Evolutionary conservation across 2,329 filamentous ascomycete species (phyloP).

Genomic region (Penicillium sclerotigenum): DNA sequence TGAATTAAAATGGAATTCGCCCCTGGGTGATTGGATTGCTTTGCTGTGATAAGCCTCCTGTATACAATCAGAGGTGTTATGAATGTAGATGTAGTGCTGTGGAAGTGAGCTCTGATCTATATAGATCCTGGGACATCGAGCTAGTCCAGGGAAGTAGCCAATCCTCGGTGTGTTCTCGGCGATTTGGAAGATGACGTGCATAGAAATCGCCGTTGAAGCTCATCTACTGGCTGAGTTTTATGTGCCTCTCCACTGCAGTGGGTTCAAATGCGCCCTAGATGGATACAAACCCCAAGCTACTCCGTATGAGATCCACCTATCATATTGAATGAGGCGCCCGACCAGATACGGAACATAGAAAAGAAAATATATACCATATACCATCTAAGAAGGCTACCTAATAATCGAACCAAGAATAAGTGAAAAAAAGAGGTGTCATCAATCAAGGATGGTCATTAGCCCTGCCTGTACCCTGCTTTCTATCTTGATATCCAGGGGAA

Average conservation of each 20-base stretch:
- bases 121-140: neutral
- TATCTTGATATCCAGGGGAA: slow-evolving; percentile 14
- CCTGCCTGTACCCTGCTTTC: slow-evolving; percentile 12
- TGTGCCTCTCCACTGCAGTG: neutral
- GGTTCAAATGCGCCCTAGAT: neutral
- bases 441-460: slow-evolving; percentile 21
- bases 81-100: neutral
- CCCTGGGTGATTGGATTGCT: neutral
- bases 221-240: neutral
- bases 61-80: neutral
- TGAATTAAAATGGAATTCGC: neutral
- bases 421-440: slow-evolving; percentile 15
- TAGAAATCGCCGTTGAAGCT: neutral
- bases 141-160: neutral
- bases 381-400: slow-evolving; percentile 5
- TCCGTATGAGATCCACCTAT: neutral
- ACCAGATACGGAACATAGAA: neutral
- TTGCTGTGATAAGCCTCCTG: neutral
- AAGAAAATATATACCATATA: slow-evolving; percentile 12
- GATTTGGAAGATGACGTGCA: neutral
- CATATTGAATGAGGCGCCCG: neutral
- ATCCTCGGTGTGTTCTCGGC: neutral
- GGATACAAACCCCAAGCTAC: neutral
- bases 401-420: slow-evolving; percentile 3
- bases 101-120: neutral